Evolutionary conservation across 2,329 filamentous ascomycete species (phyloP), one percentile per base, ranked within the genome.

Genomic region (Aspergillus texensis): DNA sequence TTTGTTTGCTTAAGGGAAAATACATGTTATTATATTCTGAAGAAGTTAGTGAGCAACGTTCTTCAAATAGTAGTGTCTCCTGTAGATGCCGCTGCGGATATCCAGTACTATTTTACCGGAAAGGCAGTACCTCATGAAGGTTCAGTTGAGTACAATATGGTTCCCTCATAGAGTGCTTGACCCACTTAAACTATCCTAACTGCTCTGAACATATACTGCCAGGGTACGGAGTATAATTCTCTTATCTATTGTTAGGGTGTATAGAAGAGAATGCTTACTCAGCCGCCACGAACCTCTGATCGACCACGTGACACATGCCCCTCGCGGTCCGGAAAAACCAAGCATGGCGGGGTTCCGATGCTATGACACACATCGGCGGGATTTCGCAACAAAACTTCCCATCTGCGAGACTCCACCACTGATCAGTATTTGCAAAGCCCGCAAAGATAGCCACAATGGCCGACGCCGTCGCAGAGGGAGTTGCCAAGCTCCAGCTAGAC

Each of bases 401-500:
- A n/a, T 43, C 19, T 10, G 9, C 41, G 16, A 21, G 6, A 21
- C n/a, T 24, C n/a, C 24, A 46, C 43, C 43, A 24, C 11, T 9
- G n/a, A 11, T 24, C 16, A 41, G 16, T 12, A n/a, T 6, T 45
- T 14, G 46, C 46, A 28, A 12, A 48, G 10, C 21, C 14, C 14
- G 24, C 46, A 28, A 24, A 48, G 21, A 48, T 12, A 48, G 46
- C 4, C 62, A 69, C 46, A 43, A 70, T 70, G 68, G 65, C 68
- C 21, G 67, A 70, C 46, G 55, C 65, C 21, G 57, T 68, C 19
- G 57, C 62, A 5, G 68, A 70, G 39, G 58, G 48, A 43, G 61
- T 63, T 19, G 66, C 67, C 46, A 70, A 70, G 65, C 68, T 70
- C 43, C 58, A 68, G 52, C 67, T 70, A 41, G 68, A 70, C 58